phyloP scores from a whole-genome alignment of 129 eudicot species.

The Flaveria bidentis region DNA sequence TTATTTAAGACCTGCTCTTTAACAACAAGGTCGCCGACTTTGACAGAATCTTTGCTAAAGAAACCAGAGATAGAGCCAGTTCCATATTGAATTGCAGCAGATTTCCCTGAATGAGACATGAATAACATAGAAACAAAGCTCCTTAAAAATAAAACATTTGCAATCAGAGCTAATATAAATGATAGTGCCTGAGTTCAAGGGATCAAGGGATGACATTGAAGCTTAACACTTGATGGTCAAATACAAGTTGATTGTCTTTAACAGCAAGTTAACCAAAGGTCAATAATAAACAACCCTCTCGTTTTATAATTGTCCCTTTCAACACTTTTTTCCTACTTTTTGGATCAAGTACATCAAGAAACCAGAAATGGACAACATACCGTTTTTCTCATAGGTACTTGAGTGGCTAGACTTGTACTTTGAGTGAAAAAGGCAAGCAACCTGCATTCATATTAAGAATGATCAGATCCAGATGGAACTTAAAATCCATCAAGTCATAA shows the following conservation, averaged over 20 bases:
- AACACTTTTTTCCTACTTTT: neutral
- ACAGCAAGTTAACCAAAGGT: neutral
- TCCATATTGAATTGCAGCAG: conserved; percentile 52
- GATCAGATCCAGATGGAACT: neutral
- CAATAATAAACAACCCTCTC: conserved; percentile 4
- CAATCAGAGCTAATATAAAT: neutral
- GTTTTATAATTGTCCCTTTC: neutral
- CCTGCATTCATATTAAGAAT: conserved; percentile 36
- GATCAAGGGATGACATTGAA: neutral
- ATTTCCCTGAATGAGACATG: conserved; percentile 38
- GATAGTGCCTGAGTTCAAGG: neutral
- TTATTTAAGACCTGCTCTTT: conserved; percentile 47
- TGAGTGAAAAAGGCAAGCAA: conserved; percentile 53
- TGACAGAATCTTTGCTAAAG: conserved; percentile 56
- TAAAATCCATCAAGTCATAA: neutral
- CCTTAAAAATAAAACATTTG: neutral
- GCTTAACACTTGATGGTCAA: neutral
- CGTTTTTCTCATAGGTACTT: conserved; percentile 49
- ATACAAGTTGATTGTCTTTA: neutral
- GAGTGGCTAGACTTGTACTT: conserved; percentile 58
- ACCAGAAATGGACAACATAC: conserved; percentile 26
- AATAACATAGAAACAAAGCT: neutral
- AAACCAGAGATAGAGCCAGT: conserved; percentile 57
- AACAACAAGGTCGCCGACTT: conserved; percentile 54
- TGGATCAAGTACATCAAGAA: neutral